Base-by-base conservation (phyloP, 352 stramenopile species). In the Hyphochytrium catenoides region DNA sequence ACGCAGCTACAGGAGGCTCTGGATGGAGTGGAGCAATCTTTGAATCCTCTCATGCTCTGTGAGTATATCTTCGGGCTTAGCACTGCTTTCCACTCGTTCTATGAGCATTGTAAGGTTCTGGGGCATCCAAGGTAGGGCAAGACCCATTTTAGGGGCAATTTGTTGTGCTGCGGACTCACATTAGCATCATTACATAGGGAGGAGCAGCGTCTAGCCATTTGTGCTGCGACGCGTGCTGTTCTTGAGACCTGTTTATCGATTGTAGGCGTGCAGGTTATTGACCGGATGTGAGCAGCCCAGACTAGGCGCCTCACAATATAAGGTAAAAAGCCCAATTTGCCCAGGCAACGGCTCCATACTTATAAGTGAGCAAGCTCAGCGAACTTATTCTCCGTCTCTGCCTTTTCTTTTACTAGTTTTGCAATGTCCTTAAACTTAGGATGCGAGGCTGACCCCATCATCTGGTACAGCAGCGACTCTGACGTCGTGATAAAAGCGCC, bases 401-500 rank as follows among this genome's bases (percentile, higher is more conserved):
- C n/a, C n/a, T 95, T 81, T 42, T 92, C 67, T 46, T 95, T 95
- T 32, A 95, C 91, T 42, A 96, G 62, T 39, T 62, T 74, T 36
- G 70, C 91, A 29, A 96, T 73, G 31, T 54, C 54, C 39, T 84
- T 89, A 54, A 97, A 97, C 50, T 86, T 66, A 5, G 62, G 57
- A 51, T 95, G 68, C 24, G 77, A 78, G 15, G 89, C 77, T 36
- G 78, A 66, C 17, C 68, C 52, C 33, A 92, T 63, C 25, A 98
- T 46, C 56, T 95, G 87, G 52, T 97, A 97, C 24, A 91, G 76
- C 14, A 83, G 59, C 30, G 64, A 84, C 57, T 97, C 88, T 2
- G 86, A 72, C 4, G 88, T 94, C 39, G 89, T 96, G 31, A 97
- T 64, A 50, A 72, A 95, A 15, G 83, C 85, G 8, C 91, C 91